These are phyloP conservation scores for Annona squamosa DNA, from an alignment of 164 flowering plant species.

Conservation along the genomic window DNA sequence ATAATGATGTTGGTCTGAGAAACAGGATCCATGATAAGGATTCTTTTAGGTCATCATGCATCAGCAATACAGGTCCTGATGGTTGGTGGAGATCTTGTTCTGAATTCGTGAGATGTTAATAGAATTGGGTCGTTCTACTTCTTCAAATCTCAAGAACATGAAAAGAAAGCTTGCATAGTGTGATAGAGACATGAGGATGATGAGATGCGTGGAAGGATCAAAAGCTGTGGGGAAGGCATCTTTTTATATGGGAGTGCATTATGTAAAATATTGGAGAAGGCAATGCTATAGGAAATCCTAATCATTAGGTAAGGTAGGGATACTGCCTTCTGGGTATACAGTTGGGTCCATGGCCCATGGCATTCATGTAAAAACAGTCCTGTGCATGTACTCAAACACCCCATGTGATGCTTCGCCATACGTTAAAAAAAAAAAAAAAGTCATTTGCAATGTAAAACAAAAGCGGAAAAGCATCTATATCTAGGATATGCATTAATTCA, in stretches of 20 bases:
- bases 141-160: neutral
- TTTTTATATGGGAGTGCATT: constrained; percentile 6
- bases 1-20: neutral
- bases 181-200: constrained; percentile 6
- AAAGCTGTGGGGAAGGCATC: neutral
- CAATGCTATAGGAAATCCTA: constrained; percentile 4
- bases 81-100: neutral
- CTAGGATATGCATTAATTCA: neutral
- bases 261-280: neutral
- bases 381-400: constrained; percentile 3
- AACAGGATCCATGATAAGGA: neutral
- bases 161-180: constrained; percentile 5
- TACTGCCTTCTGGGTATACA: constrained; percentile 2
- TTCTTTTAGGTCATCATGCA: no score
- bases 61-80: neutral
- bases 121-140: neutral
- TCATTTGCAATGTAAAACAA: constrained; percentile 1
- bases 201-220: constrained; percentile 10
- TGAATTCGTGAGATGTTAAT: neutral
- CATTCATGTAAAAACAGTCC: constrained; percentile 6
- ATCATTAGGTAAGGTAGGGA: constrained; percentile 8
- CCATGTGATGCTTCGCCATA: constrained; percentile 11
- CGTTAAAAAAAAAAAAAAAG: neutral
- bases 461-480: neutral
- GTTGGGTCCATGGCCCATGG: constrained; percentile 6